Percentiles rank a stretch among this genome's conserved stretches.
Conservation (phyloP, 1,284 basidiomycete species). For the Sporisorium exsertum region DNA sequence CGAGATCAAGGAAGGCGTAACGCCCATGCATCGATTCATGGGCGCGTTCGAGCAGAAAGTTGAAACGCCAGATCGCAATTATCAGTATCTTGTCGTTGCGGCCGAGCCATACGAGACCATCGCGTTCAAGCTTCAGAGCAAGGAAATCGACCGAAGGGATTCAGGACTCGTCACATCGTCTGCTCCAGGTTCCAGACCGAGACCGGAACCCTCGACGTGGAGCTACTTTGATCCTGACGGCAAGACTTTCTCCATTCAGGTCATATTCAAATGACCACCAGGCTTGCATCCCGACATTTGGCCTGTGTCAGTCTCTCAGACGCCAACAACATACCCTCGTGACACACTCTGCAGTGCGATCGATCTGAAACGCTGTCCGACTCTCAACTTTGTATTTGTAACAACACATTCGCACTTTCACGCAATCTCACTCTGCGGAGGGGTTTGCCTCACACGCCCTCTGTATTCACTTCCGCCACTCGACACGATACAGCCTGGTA, state of each 20-base stretch:
- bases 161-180: conserved; percentile 44
- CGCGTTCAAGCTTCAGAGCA: conserved; percentile 95
- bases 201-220: conserved; percentile 63
- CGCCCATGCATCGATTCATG: conserved; percentile 93
- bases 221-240: conserved; percentile 61
- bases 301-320: background rate
- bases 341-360: background rate
- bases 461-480: background rate
- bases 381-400: conserved; percentile 33
- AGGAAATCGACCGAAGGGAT: conserved; percentile 82
- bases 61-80: conserved; percentile 92
- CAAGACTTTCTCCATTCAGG: conserved; percentile 64
- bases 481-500: no score
- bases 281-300: background rate
- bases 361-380: background rate
- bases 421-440: conserved; percentile 1
- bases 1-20: conserved; percentile 83
- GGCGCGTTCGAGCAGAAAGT: conserved; percentile 97
- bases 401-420: conserved; percentile 1
- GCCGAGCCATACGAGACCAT: conserved; percentile 99
- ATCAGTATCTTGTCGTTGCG: conserved; percentile 97
- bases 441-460: background rate
- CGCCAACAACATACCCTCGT: conserved; percentile 13
- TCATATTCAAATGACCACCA: conserved; percentile 52
- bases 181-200: conserved; percentile 43